Conservation (phyloP, 495 filamentous ascomycete species). For the Hyaloscypha variabilis region DNA sequence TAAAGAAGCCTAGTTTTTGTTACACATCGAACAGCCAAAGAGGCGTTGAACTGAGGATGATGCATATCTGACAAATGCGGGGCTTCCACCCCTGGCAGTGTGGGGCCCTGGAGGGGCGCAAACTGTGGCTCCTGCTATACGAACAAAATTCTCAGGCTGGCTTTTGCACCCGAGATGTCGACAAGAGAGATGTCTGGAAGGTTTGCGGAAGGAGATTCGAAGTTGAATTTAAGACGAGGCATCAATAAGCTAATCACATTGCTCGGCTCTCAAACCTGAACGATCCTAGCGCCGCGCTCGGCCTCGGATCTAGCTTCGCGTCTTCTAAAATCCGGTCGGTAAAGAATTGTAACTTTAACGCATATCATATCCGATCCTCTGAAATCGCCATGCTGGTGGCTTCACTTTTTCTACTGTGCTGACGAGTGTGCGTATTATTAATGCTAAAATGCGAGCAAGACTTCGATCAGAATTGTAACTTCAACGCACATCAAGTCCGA, state of each 20-base stretch:
- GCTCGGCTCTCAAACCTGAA: background rate
- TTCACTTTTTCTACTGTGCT: too few relatives aligned
- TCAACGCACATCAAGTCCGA: too few relatives aligned
- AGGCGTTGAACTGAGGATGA: background rate
- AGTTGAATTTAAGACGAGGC: background rate
- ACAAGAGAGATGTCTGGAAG: background rate
- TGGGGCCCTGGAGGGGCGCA: background rate
- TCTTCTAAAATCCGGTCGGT: too few relatives aligned
- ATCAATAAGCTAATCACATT: background rate
- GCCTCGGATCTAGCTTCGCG: too few relatives aligned
- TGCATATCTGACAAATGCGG: slow-evolving; percentile 1
- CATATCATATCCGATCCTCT: too few relatives aligned
- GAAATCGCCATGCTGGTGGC: too few relatives aligned
- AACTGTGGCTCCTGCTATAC: background rate
- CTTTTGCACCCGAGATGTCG: background rate
- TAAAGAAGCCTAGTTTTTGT: background rate
- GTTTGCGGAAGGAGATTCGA: background rate
- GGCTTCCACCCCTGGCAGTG: background rate
- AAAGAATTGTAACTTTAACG: too few relatives aligned
- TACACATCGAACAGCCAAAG: background rate
- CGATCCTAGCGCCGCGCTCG: background rate
- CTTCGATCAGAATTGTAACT: too few relatives aligned
- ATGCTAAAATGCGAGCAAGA: too few relatives aligned
- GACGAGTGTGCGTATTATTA: too few relatives aligned
- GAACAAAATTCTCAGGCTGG: background rate